Percentiles rank a stretch among this genome's conserved stretches.
phyloP scores from a whole-genome alignment of 2,329 filamentous ascomycete species.

The Atkinsonella hypoxylon region DNA sequence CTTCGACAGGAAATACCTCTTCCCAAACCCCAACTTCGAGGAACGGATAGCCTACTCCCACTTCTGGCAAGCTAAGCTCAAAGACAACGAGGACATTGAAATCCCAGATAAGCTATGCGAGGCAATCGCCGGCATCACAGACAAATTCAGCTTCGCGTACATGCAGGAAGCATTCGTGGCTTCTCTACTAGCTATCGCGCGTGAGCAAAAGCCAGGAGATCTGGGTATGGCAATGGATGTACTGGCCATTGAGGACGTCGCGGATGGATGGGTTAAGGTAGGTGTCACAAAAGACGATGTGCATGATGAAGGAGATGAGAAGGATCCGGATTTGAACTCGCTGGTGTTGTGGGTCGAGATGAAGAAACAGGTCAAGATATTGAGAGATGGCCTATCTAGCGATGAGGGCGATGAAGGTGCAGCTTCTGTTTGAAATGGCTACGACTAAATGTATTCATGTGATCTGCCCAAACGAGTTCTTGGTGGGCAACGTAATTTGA shows the following conservation, averaged over 20 bases:
- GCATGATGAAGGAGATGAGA: slow-evolving; percentile 14
- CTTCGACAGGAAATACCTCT: slow-evolving; percentile 56
- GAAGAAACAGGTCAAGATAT: slow-evolving; percentile 48
- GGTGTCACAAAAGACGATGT: not conserved
- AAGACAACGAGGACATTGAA: slow-evolving; percentile 42
- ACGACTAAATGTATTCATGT: no score
- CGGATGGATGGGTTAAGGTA: slow-evolving; percentile 28
- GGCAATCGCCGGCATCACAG: slow-evolving; percentile 49
- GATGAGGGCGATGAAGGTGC: slow-evolving; percentile 13
- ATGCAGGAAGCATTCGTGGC: slow-evolving; percentile 60
- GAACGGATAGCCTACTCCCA: slow-evolving; percentile 48
- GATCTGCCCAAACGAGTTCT: no score
- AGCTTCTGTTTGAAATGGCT: not conserved
- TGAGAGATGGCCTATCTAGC: slow-evolving; percentile 45
- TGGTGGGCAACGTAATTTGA: not conserved
- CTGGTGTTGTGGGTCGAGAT: slow-evolving; percentile 49
- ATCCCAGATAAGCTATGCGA: slow-evolving; percentile 47
- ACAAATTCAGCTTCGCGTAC: slow-evolving; percentile 57
- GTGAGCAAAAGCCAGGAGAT: slow-evolving; percentile 9
- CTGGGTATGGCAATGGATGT: slow-evolving; percentile 2
- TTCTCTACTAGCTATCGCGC: slow-evolving; percentile 46
- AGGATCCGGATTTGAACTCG: slow-evolving; percentile 31
- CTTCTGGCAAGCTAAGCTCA: slow-evolving; percentile 49
- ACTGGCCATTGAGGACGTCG: slow-evolving; percentile 17
- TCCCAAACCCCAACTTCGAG: slow-evolving; percentile 41